Conservation (phyloP, 495 filamentous ascomycete genomes). For the Extremus antarcticus region DNA sequence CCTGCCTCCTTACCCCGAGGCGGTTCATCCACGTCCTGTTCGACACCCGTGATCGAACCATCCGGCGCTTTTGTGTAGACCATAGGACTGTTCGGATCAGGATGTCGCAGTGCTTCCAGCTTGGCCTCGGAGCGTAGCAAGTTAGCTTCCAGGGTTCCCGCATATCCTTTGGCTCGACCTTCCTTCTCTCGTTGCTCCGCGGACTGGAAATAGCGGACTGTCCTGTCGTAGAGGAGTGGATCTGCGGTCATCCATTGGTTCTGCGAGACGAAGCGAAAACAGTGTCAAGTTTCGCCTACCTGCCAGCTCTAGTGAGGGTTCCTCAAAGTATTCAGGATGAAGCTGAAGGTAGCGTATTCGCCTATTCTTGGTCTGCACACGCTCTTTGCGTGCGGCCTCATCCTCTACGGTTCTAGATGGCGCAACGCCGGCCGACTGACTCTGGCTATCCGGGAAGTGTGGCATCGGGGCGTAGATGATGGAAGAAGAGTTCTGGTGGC, state of each 20-base stretch:
- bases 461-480: not conserved
- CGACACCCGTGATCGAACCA: conserved; percentile 47
- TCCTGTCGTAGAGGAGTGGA: conserved; percentile 67
- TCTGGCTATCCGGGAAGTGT: not conserved
- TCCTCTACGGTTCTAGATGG: not conserved
- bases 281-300: conserved; percentile 28
- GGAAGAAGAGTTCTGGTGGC: no score
- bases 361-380: conserved; percentile 46
- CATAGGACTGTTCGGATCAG: conserved; percentile 41
- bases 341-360: conserved; percentile 53
- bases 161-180: conserved; percentile 60
- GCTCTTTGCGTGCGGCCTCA: not conserved
- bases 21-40: conserved; percentile 40
- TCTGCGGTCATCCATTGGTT: conserved; percentile 38
- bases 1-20: conserved; percentile 55
- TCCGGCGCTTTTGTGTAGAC: conserved; percentile 35
- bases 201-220: conserved; percentile 68
- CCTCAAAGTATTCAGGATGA: conserved; percentile 51
- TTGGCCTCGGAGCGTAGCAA: conserved; percentile 55
- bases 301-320: conserved; percentile 51
- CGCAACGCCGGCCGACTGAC: not conserved
- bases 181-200: conserved; percentile 61
- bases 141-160: conserved; percentile 60
- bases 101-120: conserved; percentile 45
- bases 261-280: not conserved